Evolutionary conservation across 2,329 filamentous ascomycete species (phyloP).

Genomic region (Waltergamsia citrina): DNA sequence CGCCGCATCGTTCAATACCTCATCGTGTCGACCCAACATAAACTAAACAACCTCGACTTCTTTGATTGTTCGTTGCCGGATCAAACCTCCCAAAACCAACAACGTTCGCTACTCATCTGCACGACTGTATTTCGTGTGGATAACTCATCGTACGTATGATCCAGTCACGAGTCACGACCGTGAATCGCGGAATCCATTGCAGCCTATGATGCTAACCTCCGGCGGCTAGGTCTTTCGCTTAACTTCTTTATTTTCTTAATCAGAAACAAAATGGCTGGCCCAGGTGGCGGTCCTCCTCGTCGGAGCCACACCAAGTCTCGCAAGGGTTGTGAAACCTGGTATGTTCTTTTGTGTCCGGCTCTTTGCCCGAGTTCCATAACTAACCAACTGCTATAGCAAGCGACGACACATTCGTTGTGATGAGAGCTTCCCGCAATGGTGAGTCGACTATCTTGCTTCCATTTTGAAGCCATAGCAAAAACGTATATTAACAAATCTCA

Average conservation of each 20-base stretch:
- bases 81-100: conserved; percentile 1
- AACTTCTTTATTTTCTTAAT: conserved; percentile 15
- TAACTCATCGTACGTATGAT: too few species aligned
- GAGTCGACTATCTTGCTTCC: conserved; percentile 21
- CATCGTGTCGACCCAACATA: not conserved
- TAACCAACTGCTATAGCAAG: conserved; percentile 47
- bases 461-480: not conserved
- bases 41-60: too few species aligned
- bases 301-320: conserved; percentile 94
- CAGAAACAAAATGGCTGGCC: conserved; percentile 71
- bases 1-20: not conserved
- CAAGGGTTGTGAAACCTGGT: conserved; percentile 94
- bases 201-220: not conserved
- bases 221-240: conserved; percentile 14
- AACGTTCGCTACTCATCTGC: conserved; percentile 29
- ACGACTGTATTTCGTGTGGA: conserved; percentile 16
- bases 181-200: conserved; percentile 15
- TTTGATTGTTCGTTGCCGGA: too few species aligned
- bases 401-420: conserved; percentile 95
- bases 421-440: conserved; percentile 97
- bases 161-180: too few species aligned
- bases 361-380: conserved; percentile 1
- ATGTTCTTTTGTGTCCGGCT: too few species aligned
- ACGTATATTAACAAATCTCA: conserved; percentile 22
- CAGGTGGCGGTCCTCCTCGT: conserved; percentile 84